These are phyloP conservation scores for Gloeostereum incarnatum DNA, from an alignment of 768 basidiomycete genomes.

Conservation along the genomic window DNA sequence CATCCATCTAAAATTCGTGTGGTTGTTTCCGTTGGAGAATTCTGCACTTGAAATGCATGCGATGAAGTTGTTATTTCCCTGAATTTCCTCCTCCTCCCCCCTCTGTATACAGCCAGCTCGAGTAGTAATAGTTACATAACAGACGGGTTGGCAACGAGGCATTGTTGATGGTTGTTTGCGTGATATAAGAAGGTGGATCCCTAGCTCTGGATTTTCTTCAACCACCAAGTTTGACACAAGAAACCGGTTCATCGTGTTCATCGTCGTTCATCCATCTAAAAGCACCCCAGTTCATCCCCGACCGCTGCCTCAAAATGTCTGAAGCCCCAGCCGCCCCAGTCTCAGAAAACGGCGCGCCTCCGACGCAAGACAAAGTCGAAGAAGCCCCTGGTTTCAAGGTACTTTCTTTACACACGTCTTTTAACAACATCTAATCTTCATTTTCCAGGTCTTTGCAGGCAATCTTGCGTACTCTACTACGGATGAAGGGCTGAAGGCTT, in stretches of 20 bases:
- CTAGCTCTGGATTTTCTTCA: constrained; percentile 53
- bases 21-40: too few species aligned
- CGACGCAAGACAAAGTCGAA: constrained; percentile 62
- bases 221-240: constrained; percentile 76
- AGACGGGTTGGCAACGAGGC: too few species aligned
- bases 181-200: too few species aligned
- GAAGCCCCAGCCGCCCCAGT: constrained; percentile 84
- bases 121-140: too few species aligned
- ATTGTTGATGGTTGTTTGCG: too few species aligned
- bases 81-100: too few species aligned
- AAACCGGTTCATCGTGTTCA: constrained; percentile 82
- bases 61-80: too few species aligned
- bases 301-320: constrained; percentile 70
- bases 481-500: constrained; percentile 90
- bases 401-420: constrained; percentile 12
- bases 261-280: constrained; percentile 35
- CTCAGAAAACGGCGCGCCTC: constrained; percentile 78
- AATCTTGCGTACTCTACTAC: constrained; percentile 93
- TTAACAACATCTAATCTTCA: constrained; percentile 6
- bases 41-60: too few species aligned
- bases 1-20: too few species aligned
- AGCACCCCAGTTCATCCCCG: constrained; percentile 50
- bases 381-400: constrained; percentile 81
- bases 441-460: constrained; percentile 78
- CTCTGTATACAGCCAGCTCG: too few species aligned